Conservation (phyloP, 148 eudicot species). For the Rhododendron simsii region DNA sequence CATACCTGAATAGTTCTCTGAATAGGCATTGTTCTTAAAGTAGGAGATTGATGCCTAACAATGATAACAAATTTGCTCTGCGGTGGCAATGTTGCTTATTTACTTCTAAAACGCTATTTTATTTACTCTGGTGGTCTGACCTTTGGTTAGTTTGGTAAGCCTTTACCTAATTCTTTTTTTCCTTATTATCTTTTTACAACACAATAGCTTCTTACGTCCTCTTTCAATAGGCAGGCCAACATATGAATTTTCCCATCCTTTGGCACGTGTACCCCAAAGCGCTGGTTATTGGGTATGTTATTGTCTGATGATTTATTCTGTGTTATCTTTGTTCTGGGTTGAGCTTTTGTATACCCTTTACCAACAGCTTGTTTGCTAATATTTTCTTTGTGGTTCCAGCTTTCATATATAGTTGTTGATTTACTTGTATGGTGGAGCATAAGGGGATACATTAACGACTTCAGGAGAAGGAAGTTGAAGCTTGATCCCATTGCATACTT, state of each 20-base stretch:
- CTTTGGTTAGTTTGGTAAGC: conserved; percentile 2
- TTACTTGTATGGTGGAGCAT: conserved; percentile 85
- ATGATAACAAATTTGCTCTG: neutral
- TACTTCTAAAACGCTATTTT: neutral
- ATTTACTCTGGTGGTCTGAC: neutral
- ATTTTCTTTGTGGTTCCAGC: conserved; percentile 41
- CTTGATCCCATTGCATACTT: conserved; percentile 90
- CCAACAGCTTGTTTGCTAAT: conserved; percentile 1
- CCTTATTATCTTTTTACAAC: neutral
- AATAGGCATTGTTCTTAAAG: neutral
- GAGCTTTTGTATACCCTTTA: neutral
- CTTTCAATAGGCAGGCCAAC: conserved; percentile 77
- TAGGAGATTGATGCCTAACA: neutral
- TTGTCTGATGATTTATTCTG: neutral
- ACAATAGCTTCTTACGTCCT: conserved; percentile 19
- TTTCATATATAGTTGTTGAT: conserved; percentile 84
- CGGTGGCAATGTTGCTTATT: neutral
- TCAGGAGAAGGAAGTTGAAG: conserved; percentile 67
- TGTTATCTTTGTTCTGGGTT: neutral
- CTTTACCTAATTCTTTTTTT: neutral
- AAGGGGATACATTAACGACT: conserved; percentile 71
- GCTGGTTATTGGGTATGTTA: conserved; percentile 81
- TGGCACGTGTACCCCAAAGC: conserved; percentile 78
- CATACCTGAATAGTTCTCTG: neutral
- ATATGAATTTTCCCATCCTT: conserved; percentile 81